A percentile compares a stretch with the other conserved stretches of the same genome.
Conservation (phyloP, 148 eudicot species). For the Vaccinium macrocarpon region DNA sequence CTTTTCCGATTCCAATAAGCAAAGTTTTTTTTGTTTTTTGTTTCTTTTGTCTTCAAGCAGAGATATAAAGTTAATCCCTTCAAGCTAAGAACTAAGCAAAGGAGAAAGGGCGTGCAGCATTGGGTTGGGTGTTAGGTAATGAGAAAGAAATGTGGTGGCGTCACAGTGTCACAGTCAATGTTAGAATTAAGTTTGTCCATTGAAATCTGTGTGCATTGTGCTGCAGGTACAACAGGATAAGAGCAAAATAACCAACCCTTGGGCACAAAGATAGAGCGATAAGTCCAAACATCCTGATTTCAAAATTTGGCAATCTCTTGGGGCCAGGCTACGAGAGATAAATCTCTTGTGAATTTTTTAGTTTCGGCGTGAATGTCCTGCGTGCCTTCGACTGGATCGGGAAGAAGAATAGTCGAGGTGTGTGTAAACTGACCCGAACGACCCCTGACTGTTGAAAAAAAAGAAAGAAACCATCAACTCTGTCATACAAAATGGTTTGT, state of each 20-base stretch:
- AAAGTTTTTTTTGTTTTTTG: neutral
- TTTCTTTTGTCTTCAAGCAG: neutral
- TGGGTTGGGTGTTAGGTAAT: slow-evolving; percentile 12
- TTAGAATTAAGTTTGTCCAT: neutral
- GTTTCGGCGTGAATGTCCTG: too few relatives aligned
- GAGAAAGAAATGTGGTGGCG: slow-evolving; percentile 3
- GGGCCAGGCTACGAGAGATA: too few relatives aligned
- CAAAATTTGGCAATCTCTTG: too few relatives aligned
- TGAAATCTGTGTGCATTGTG: slow-evolving; percentile 2
- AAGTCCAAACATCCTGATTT: too few relatives aligned
- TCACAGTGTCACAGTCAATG: slow-evolving; percentile 1
- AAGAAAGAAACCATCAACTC: neutral
- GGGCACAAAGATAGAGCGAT: too few relatives aligned
- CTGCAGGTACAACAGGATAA: slow-evolving; percentile 11
- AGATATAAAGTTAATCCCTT: neutral
- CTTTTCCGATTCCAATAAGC: neutral
- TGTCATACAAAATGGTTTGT: slow-evolving; percentile 6
- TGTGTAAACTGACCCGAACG: too few relatives aligned
- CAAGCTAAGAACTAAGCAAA: neutral
- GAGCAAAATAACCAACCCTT: neutral
- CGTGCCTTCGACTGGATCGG: too few relatives aligned
- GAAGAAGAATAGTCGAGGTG: too few relatives aligned
- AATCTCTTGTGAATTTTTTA: too few relatives aligned
- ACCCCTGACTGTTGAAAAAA: too few relatives aligned
- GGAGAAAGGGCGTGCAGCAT: neutral